Conservation (phyloP, 2,329 filamentous ascomycete genomes). For the Hymenoscyphus fraxineus region DNA sequence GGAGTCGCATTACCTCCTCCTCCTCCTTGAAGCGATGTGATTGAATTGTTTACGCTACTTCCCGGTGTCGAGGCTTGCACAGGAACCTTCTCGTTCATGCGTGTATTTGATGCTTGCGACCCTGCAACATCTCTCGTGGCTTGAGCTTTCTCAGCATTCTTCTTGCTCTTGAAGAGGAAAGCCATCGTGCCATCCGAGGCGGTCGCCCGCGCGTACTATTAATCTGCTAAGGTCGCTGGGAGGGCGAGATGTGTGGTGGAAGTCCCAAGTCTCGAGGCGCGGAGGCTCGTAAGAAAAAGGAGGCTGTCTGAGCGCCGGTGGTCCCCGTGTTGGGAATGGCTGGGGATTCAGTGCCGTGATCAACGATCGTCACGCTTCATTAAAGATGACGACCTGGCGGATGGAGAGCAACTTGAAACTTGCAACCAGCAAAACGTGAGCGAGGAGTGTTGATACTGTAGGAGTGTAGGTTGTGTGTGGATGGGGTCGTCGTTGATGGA, state of each 20-base stretch:
- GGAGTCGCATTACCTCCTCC: slow-evolving; percentile 27
- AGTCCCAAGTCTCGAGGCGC: slow-evolving; percentile 8
- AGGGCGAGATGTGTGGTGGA: slow-evolving; percentile 1
- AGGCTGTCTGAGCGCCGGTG: slow-evolving; percentile 12
- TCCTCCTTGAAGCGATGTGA: slow-evolving; percentile 61
- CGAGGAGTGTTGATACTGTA: neutral
- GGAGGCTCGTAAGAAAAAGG: slow-evolving; percentile 12
- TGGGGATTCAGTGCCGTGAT: slow-evolving; percentile 10
- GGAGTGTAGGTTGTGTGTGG: neutral
- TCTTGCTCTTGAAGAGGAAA: slow-evolving; percentile 81
- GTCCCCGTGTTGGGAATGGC: slow-evolving; percentile 14
- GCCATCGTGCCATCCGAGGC: slow-evolving; percentile 56
- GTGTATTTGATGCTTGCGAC: slow-evolving; percentile 44
- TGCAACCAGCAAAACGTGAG: neutral
- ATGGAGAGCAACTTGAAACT: slow-evolving; percentile 1
- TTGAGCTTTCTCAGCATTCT: slow-evolving; percentile 61
- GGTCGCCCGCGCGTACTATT: slow-evolving; percentile 25
- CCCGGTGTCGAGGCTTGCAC: slow-evolving; percentile 70
- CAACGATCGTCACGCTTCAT: slow-evolving; percentile 5
- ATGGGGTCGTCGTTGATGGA: neutral
- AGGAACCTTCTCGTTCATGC: slow-evolving; percentile 49
- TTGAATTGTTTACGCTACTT: slow-evolving; percentile 42
- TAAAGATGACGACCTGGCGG: neutral
- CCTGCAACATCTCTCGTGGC: slow-evolving; percentile 35
- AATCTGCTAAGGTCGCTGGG: slow-evolving; percentile 15